A percentile compares a stretch with the other conserved stretches of the same genome.
phyloP scores from a whole-genome alignment of 2,329 filamentous ascomycete genomes.

The Parafenestella ontariensis region DNA sequence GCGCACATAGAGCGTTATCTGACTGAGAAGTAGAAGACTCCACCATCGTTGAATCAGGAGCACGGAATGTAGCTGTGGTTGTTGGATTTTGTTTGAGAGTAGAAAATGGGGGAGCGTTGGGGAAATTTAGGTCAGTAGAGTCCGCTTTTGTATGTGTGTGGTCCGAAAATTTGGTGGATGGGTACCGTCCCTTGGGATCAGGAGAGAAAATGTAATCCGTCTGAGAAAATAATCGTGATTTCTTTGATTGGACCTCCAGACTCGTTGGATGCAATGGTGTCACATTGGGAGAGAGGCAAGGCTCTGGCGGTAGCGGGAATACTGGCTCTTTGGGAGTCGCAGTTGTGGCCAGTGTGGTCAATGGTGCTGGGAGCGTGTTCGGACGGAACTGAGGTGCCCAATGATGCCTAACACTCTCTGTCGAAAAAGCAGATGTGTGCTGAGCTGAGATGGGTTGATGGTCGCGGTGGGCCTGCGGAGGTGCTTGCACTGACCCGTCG shows the following conservation, averaged over 20 bases:
- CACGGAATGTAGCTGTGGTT: background rate
- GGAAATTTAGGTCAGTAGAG: background rate
- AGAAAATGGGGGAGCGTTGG: background rate
- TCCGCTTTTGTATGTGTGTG: background rate
- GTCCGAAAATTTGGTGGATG: background rate
- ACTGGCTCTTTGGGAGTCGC: background rate
- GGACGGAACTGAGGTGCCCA: conserved; percentile 34
- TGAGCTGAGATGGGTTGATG: background rate
- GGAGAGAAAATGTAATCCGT: conserved; percentile 23
- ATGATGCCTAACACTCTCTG: conserved; percentile 21
- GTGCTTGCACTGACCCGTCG: background rate
- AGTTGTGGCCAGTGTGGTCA: background rate
- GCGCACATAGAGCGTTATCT: background rate
- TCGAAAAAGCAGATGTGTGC: background rate
- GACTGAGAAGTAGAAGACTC: background rate
- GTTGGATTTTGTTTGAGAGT: background rate
- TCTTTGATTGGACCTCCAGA: too few relatives aligned
- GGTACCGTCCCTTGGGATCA: conserved; percentile 1
- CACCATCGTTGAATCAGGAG: background rate
- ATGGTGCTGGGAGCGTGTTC: conserved; percentile 7
- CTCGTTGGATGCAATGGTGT: too few relatives aligned
- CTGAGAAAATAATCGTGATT: conserved; percentile 15
- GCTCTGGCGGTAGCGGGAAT: background rate
- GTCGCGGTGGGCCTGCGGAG: background rate
- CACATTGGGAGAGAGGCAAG: background rate